phyloP scores from a whole-genome alignment of 2,329 filamentous ascomycete genomes.

The Metarhizium humberi region DNA sequence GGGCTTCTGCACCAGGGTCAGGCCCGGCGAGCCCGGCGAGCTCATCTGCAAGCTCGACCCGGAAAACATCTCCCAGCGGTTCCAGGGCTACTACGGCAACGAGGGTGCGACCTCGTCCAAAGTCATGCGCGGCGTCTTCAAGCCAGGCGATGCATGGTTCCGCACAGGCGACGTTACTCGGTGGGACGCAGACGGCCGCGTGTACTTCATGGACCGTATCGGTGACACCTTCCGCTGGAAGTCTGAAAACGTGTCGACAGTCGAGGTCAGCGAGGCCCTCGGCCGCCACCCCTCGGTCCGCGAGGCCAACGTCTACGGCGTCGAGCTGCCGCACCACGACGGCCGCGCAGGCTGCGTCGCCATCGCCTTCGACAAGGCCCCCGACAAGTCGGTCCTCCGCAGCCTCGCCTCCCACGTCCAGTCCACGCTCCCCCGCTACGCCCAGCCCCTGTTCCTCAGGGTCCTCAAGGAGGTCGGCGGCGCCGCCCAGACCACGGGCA shows the following conservation, averaged over 20 bases:
- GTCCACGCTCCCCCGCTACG: constrained; percentile 58
- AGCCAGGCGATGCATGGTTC: constrained; percentile 72
- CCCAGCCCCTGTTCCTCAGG: constrained; percentile 69
- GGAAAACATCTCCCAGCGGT: constrained; percentile 51
- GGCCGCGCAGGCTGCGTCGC: constrained; percentile 77
- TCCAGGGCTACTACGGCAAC: constrained; percentile 79
- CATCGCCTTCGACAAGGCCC: constrained; percentile 47
- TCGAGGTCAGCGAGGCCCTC: constrained; percentile 70
- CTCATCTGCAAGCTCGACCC: constrained; percentile 63
- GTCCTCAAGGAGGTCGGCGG: constrained; percentile 47
- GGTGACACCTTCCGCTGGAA: constrained; percentile 77
- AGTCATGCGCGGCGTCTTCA: constrained; percentile 63
- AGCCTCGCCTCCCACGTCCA: constrained; percentile 52
- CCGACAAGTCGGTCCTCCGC: constrained; percentile 36
- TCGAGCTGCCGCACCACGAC: constrained; percentile 70
- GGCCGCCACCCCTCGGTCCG: constrained; percentile 55
- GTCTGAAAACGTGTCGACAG: constrained; percentile 73
- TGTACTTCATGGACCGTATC: constrained; percentile 74
- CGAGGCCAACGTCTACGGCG: constrained; percentile 83
- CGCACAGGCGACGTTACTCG: constrained; percentile 74
- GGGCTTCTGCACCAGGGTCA: constrained; percentile 54
- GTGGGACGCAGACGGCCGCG: constrained; percentile 59
- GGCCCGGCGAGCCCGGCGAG: constrained; percentile 60
- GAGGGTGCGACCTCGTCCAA: constrained; percentile 61
- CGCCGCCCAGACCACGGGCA: constrained; percentile 61